Percentiles rank a stretch among this genome's conserved stretches.
Evolutionary conservation across 805 yeast genomes (phyloP).

Genomic region (Wickerhamiella nectarea): DNA sequence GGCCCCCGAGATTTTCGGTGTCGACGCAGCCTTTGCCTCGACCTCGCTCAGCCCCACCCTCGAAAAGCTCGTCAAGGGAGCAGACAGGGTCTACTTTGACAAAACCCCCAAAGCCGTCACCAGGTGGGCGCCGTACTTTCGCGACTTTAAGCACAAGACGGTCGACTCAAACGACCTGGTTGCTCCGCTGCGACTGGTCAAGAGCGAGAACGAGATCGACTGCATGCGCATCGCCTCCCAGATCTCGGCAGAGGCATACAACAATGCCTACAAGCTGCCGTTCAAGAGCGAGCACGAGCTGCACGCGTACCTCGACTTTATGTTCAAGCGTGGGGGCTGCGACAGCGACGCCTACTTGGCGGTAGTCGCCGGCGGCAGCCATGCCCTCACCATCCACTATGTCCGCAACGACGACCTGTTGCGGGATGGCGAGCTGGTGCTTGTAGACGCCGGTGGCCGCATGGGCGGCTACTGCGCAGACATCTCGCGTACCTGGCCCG

Average conservation of each 20-base stretch:
- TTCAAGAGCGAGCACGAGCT: conserved; percentile 65
- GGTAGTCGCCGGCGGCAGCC: conserved; percentile 87
- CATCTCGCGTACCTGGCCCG: conserved; percentile 95
- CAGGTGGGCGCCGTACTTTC: conserved; percentile 17
- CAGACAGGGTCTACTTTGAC: conserved; percentile 17
- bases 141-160: conserved; percentile 15
- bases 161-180: conserved; percentile 14
- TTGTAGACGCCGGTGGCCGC: conserved; percentile 91
- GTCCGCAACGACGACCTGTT: conserved; percentile 81
- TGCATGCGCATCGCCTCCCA: conserved; percentile 74
- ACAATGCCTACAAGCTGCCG: conserved; percentile 52
- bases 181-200: conserved; percentile 39
- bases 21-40: conserved; percentile 53
- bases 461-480: conserved; percentile 92
- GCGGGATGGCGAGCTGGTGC: conserved; percentile 63
- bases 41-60: conserved; percentile 11
- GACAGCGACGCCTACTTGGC: conserved; percentile 85
- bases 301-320: conserved; percentile 67
- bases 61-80: conserved; percentile 12
- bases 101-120: conserved; percentile 16
- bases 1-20: conserved; percentile 71
- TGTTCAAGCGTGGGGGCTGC: conserved; percentile 78
- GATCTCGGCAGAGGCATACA: conserved; percentile 72
- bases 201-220: conserved; percentile 61
- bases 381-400: conserved; percentile 85